Conservation (phyloP, 1,139 yeast genomes). For the Suhomyces kunorum region DNA sequence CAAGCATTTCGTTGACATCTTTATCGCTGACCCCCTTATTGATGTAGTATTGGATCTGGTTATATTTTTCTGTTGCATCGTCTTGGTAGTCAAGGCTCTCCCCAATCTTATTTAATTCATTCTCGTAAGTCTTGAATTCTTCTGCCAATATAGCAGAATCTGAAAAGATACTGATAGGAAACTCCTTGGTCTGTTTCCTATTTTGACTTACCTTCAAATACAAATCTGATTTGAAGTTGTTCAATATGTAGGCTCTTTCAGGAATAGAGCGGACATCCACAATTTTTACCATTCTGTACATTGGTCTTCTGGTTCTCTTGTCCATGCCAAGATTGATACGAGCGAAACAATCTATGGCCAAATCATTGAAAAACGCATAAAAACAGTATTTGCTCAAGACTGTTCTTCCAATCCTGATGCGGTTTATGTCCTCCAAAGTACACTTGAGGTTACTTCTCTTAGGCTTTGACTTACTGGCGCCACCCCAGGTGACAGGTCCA, state of each 20-base stretch:
- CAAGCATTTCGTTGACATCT: slow-evolving; percentile 79
- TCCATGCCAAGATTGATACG: slow-evolving; percentile 78
- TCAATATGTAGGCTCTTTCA: slow-evolving; percentile 60
- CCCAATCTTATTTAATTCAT: slow-evolving; percentile 60
- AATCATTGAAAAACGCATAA: slow-evolving; percentile 75
- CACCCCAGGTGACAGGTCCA: slow-evolving; percentile 55
- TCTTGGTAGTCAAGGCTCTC: slow-evolving; percentile 64
- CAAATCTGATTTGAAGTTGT: slow-evolving; percentile 57
- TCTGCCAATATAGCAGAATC: slow-evolving; percentile 68
- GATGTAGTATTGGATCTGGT: slow-evolving; percentile 62
- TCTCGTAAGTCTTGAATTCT: slow-evolving; percentile 72
- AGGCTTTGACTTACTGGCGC: slow-evolving; percentile 29
- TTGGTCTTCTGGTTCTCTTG: slow-evolving; percentile 59
- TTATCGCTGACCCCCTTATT: slow-evolving; percentile 68
- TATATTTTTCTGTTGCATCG: slow-evolving; percentile 64
- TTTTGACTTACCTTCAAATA: slow-evolving; percentile 70
- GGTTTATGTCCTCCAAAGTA: slow-evolving; percentile 61
- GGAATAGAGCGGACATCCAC: slow-evolving; percentile 56
- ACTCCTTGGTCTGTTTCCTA: slow-evolving; percentile 62
- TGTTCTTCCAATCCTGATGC: slow-evolving; percentile 73
- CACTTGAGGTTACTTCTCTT: slow-evolving; percentile 38
- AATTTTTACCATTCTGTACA: slow-evolving; percentile 82
- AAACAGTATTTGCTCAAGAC: slow-evolving; percentile 74
- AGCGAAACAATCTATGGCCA: slow-evolving; percentile 73
- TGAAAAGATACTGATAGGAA: slow-evolving; percentile 76